phyloP scores from a whole-genome alignment of 805 yeast species.

The Metschnikowia shivogae region DNA sequence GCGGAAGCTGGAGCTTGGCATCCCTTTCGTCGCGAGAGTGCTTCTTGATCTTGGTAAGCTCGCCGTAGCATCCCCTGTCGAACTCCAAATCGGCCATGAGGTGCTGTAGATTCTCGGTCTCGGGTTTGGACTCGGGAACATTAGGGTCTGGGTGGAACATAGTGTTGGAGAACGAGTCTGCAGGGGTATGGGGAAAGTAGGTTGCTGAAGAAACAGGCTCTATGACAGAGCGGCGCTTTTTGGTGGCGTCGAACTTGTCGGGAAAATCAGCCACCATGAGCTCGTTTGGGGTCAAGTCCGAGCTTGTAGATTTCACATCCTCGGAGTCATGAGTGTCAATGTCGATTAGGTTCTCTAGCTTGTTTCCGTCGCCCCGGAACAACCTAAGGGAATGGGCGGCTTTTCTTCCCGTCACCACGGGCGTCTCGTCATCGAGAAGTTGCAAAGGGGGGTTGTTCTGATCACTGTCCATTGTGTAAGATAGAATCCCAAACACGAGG shows the following conservation, averaged over 20 bases:
- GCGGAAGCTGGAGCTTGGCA: background rate
- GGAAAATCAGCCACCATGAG: slow-evolving; percentile 3
- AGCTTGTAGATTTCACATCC: slow-evolving; percentile 6
- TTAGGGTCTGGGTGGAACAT: background rate
- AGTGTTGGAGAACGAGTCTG: background rate
- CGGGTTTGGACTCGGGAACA: slow-evolving; percentile 3
- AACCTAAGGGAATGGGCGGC: slow-evolving; percentile 56
- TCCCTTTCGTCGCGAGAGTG: slow-evolving; percentile 11
- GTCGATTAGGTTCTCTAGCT: slow-evolving; percentile 11
- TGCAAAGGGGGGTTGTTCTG: slow-evolving; percentile 7
- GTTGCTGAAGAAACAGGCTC: slow-evolving; percentile 71
- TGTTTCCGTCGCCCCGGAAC: slow-evolving; percentile 35
- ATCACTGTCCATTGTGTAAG: slow-evolving; percentile 1
- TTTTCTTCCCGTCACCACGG: slow-evolving; percentile 46
- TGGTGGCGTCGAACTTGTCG: background rate
- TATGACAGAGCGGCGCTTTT: slow-evolving; percentile 17
- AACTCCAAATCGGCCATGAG: slow-evolving; percentile 48
- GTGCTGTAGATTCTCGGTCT: slow-evolving; percentile 34
- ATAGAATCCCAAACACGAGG: background rate
- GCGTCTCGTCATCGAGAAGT: slow-evolving; percentile 9
- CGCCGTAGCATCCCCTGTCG: slow-evolving; percentile 32
- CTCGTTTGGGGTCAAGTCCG: slow-evolving; percentile 7
- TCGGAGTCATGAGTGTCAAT: slow-evolving; percentile 4
- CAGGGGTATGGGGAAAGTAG: slow-evolving; percentile 61
- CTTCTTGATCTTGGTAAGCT: slow-evolving; percentile 24